A percentile compares a stretch with the other conserved stretches of the same genome.
Conservation (phyloP, 345 rosid genomes). For the Brassica incana region DNA sequence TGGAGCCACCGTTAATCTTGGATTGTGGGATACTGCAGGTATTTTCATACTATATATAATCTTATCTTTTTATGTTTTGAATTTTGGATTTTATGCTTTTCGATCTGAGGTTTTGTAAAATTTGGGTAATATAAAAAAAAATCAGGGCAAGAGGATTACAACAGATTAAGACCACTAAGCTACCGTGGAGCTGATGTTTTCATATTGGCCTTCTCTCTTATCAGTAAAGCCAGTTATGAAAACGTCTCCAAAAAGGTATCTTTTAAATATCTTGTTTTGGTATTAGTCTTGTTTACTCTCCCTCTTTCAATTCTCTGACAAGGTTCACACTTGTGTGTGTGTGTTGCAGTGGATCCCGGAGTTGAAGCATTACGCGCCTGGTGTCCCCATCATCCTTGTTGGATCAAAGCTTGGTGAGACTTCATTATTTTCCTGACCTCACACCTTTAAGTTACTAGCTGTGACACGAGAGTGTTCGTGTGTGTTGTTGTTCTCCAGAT, state of each 20-base stretch:
- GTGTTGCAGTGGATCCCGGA: constrained; percentile 92
- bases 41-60: neutral
- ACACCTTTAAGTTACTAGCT: neutral
- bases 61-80: neutral
- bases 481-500: constrained; percentile 49
- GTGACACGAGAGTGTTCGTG: neutral
- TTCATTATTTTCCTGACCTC: neutral
- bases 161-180: constrained; percentile 87
- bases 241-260: constrained; percentile 88
- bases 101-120: neutral
- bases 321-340: constrained; percentile 12
- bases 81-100: neutral
- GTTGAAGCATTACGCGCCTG: constrained; percentile 91
- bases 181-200: constrained; percentile 97
- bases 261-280: neutral
- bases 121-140: neutral
- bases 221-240: constrained; percentile 99
- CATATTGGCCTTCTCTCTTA: constrained; percentile 90
- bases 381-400: constrained; percentile 86
- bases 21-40: constrained; percentile 99
- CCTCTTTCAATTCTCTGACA: neutral
- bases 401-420: constrained; percentile 91
- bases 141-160: constrained; percentile 85
- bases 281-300: neutral
- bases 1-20: constrained; percentile 83